phyloP scores from a whole-genome alignment of 148 eudicot genomes.

The Chenopodium formosanum region DNA sequence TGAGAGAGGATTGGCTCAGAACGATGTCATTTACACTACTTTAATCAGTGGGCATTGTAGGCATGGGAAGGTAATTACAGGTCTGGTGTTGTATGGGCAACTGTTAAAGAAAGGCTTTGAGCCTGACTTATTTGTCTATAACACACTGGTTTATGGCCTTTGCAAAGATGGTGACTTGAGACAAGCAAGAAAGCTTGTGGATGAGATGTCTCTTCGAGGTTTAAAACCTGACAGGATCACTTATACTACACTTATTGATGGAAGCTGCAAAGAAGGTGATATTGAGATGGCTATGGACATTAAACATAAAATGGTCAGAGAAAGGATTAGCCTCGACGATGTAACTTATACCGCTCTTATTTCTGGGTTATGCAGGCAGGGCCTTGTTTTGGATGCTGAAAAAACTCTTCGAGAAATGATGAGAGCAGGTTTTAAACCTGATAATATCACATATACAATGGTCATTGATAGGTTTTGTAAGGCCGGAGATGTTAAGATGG shows the following conservation, averaged over 20 bases:
- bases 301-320: slow-evolving; percentile 43
- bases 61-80: slow-evolving; percentile 41
- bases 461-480: slow-evolving; percentile 68
- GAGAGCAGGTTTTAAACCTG: slow-evolving; percentile 49
- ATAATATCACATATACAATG: slow-evolving; percentile 60
- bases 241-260: slow-evolving; percentile 73
- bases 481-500: slow-evolving; percentile 62
- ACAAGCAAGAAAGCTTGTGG: slow-evolving; percentile 43
- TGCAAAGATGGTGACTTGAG: slow-evolving; percentile 52
- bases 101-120: slow-evolving; percentile 54
- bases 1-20: slow-evolving; percentile 51
- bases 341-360: slow-evolving; percentile 77
- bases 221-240: slow-evolving; percentile 69
- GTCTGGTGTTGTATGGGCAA: slow-evolving; percentile 46
- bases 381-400: slow-evolving; percentile 53
- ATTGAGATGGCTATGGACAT: slow-evolving; percentile 50
- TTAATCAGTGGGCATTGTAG: slow-evolving; percentile 64
- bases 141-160: slow-evolving; percentile 59
- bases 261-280: slow-evolving; percentile 71
- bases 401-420: slow-evolving; percentile 60
- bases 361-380: slow-evolving; percentile 63
- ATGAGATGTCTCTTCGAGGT: slow-evolving; percentile 48
- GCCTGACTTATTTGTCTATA: slow-evolving; percentile 64
- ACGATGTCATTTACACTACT: slow-evolving; percentile 60
- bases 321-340: slow-evolving; percentile 52